A percentile compares a stretch with the other conserved stretches of the same genome.
Evolutionary conservation across 2,329 filamentous ascomycete species (phyloP).

Genomic region (Alternaria dauci): DNA sequence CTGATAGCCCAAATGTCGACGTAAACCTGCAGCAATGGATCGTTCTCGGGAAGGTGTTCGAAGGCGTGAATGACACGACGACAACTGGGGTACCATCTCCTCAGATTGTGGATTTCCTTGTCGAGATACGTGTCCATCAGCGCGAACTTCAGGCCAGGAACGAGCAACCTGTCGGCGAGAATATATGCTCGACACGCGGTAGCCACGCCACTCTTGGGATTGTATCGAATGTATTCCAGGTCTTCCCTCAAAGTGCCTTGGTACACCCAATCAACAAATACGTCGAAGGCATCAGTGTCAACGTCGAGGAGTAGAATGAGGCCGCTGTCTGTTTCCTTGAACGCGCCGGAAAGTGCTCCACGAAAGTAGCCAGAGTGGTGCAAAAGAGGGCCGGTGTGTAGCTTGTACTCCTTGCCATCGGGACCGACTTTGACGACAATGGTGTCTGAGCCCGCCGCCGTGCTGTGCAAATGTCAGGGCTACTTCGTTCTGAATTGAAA

Average conservation of each 20-base stretch:
- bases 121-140: not conserved
- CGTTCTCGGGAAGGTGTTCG: not conserved
- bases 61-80: not conserved
- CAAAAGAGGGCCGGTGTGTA: constrained; percentile 3
- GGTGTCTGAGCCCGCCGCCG: not conserved
- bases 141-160: not conserved
- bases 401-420: not conserved
- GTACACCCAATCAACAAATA: not conserved
- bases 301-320: not conserved
- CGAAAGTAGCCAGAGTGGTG: constrained; percentile 8
- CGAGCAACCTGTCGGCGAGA: not conserved
- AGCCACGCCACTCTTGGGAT: not conserved
- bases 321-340: not conserved
- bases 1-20: not conserved
- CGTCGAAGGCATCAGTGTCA: not conserved
- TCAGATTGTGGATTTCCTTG: not conserved
- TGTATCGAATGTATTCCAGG: not conserved
- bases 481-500: too few species aligned
- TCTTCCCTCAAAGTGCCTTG: too few species aligned
- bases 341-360: constrained; percentile 5
- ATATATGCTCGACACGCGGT: not conserved
- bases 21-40: not conserved
- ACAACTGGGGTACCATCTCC: not conserved
- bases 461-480: not conserved
- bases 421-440: constrained; percentile 7